Percentiles rank a stretch among this genome's conserved stretches.
phyloP scores from a whole-genome alignment of 2,329 filamentous ascomycete species.

The Neonectria coccinea region DNA sequence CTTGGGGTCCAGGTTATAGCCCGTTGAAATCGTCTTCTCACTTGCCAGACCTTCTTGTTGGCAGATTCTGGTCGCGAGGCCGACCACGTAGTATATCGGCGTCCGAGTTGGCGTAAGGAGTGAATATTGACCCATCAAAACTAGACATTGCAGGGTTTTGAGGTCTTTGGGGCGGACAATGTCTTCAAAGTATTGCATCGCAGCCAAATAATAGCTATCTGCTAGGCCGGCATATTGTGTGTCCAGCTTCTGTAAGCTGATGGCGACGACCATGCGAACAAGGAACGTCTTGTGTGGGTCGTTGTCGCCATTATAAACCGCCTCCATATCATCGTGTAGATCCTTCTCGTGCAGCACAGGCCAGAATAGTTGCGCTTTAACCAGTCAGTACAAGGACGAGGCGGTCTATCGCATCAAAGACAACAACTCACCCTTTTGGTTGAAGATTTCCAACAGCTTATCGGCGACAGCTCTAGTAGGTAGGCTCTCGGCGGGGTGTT shows the following conservation, averaged over 20 bases:
- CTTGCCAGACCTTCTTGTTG: constrained; percentile 90
- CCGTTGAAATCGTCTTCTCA: constrained; percentile 84
- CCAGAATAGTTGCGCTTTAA: constrained; percentile 84
- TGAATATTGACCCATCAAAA: constrained; percentile 90
- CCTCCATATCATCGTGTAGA: constrained; percentile 80
- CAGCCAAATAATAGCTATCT: constrained; percentile 93
- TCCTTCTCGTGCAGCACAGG: constrained; percentile 87
- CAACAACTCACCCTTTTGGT: constrained; percentile 75
- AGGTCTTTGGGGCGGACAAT: constrained; percentile 90
- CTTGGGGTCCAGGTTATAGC: constrained; percentile 73
- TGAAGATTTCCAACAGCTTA: constrained; percentile 85
- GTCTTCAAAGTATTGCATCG: constrained; percentile 84
- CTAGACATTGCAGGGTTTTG: constrained; percentile 88
- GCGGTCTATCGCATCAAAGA: constrained; percentile 4
- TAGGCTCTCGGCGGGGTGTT: constrained; percentile 79
- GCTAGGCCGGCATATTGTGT: constrained; percentile 91
- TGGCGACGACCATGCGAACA: constrained; percentile 90
- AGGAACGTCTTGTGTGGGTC: constrained; percentile 91
- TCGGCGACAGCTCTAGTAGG: constrained; percentile 81
- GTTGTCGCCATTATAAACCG: constrained; percentile 79
- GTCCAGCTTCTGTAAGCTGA: constrained; percentile 92
- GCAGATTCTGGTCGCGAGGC: constrained; percentile 86
- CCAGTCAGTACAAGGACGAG: constrained; percentile 28
- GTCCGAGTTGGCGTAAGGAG: constrained; percentile 91
- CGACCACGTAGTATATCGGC: constrained; percentile 92